Evolutionary conservation across 192 early-diverging fungal genomes (phyloP).

Genomic region (Pilobolus umbonatus): DNA sequence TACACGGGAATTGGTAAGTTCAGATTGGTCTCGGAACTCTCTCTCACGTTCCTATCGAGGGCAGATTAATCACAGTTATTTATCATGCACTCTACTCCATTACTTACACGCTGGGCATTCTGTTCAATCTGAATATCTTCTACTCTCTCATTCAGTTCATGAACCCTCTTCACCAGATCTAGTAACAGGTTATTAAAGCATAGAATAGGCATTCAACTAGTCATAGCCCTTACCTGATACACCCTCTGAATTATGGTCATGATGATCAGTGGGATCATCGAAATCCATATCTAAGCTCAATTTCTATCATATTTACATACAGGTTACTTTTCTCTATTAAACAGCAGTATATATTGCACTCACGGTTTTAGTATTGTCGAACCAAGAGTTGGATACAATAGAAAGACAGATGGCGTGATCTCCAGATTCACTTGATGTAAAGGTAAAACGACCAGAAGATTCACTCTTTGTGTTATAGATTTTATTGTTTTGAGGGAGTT

Average conservation of each 20-base stretch:
- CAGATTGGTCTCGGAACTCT: conserved; percentile 85
- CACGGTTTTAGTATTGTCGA: conserved; percentile 65
- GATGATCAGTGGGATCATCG: conserved; percentile 34
- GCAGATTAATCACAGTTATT: conserved; percentile 11
- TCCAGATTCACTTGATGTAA: conserved; percentile 84
- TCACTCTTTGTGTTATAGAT: conserved; percentile 78
- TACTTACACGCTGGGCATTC: conserved; percentile 77
- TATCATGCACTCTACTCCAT: too few relatives aligned
- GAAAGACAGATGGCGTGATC: conserved; percentile 90
- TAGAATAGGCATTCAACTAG: too few relatives aligned
- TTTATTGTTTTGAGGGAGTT: conserved; percentile 39
- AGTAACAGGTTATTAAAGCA: neutral
- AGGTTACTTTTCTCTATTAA: neutral
- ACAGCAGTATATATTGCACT: conserved; percentile 4
- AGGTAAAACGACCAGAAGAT: conserved; percentile 79
- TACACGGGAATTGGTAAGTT: conserved; percentile 78
- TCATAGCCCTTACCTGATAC: conserved; percentile 31
- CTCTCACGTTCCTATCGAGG: conserved; percentile 70
- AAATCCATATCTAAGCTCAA: conserved; percentile 43
- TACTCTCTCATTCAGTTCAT: conserved; percentile 79
- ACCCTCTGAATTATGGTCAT: conserved; percentile 28
- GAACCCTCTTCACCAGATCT: conserved; percentile 70
- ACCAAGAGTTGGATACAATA: conserved; percentile 62
- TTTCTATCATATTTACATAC: conserved; percentile 26
- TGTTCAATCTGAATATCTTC: conserved; percentile 84